A percentile compares a stretch with the other conserved stretches of the same genome.
These are phyloP conservation scores for Citrus sinensis DNA, from an alignment of 345 rosid genomes.

Conservation along the genomic window DNA sequence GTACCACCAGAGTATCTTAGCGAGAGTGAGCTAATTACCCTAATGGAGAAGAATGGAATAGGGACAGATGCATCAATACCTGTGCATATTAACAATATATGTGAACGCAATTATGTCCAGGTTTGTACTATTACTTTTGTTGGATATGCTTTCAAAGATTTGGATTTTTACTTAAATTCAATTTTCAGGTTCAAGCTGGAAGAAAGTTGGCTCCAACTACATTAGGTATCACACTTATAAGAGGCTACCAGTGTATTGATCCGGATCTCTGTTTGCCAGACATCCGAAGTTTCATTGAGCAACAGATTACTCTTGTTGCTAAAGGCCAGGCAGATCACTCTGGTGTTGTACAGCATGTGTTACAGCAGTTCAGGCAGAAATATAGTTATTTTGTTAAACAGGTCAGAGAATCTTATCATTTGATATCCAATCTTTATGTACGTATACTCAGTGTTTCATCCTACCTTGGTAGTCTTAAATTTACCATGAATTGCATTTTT, in stretches of 20 bases:
- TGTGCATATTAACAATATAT: slow-evolving; percentile 90
- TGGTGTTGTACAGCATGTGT: slow-evolving; percentile 70
- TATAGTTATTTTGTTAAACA: slow-evolving; percentile 76
- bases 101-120: slow-evolving; percentile 97
- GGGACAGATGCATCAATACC: slow-evolving; percentile 99
- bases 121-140: slow-evolving; percentile 29
- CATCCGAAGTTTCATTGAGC: slow-evolving; percentile 96
- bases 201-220: slow-evolving; percentile 92
- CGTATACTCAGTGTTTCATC: too few relatives aligned
- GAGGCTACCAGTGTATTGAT: slow-evolving; percentile 95
- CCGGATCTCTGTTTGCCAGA: slow-evolving; percentile 97
- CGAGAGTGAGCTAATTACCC: slow-evolving; percentile 92
- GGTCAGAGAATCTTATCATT: slow-evolving; percentile 36
- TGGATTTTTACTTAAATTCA: slow-evolving; percentile 2
- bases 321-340: slow-evolving; percentile 86
- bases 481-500: too few relatives aligned
- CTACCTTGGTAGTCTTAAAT: too few relatives aligned
- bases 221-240: slow-evolving; percentile 78
- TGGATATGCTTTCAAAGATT: neutral
- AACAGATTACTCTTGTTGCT: slow-evolving; percentile 89
- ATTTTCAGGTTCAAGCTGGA: slow-evolving; percentile 74
- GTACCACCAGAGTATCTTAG: slow-evolving; percentile 81
- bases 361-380: slow-evolving; percentile 80
- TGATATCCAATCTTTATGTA: neutral
- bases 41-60: slow-evolving; percentile 94